phyloP scores from a whole-genome alignment of 306 rosid genomes.

The Trichosanthes truncata region DNA sequence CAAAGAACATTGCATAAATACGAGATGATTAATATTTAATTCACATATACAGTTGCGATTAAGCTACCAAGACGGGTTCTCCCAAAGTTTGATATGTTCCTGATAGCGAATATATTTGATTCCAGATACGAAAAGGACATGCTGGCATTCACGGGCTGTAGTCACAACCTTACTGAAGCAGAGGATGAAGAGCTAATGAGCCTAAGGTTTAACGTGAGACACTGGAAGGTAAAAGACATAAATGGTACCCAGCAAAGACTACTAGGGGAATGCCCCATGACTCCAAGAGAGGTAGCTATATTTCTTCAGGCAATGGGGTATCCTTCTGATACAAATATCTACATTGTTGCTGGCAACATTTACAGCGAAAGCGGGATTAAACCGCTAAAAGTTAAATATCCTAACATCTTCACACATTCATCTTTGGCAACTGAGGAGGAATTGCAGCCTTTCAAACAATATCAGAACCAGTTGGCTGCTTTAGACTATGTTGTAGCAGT shows the following conservation, averaged over 20 bases:
- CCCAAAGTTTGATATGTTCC: background rate
- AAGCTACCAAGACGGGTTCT: background rate
- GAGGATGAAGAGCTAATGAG: conserved; percentile 64
- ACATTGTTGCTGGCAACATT: conserved; percentile 92
- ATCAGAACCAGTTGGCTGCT: conserved; percentile 92
- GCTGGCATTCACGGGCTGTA: conserved; percentile 98
- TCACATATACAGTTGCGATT: background rate
- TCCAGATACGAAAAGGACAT: conserved; percentile 95
- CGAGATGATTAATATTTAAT: background rate
- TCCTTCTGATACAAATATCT: conserved; percentile 81
- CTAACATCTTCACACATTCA: conserved; percentile 70
- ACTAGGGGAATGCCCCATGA: conserved; percentile 97
- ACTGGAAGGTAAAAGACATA: conserved; percentile 96
- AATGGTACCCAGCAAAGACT: conserved; percentile 53
- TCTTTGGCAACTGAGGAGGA: conserved; percentile 80
- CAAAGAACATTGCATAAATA: background rate
- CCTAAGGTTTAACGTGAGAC: conserved; percentile 72
- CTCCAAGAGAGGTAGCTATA: conserved; percentile 93
- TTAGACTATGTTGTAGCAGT: conserved; percentile 79
- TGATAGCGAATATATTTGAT: background rate
- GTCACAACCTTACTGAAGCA: conserved; percentile 63
- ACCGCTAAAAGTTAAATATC: conserved; percentile 48
- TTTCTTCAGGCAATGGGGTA: conserved; percentile 98
- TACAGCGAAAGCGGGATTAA: conserved; percentile 68
- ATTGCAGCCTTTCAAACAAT: conserved; percentile 61